A percentile compares a stretch with the other conserved stretches of the same genome.
These are phyloP conservation scores for Corchorus capsularis DNA, from an alignment of 345 rosid genomes.

Conservation along the genomic window DNA sequence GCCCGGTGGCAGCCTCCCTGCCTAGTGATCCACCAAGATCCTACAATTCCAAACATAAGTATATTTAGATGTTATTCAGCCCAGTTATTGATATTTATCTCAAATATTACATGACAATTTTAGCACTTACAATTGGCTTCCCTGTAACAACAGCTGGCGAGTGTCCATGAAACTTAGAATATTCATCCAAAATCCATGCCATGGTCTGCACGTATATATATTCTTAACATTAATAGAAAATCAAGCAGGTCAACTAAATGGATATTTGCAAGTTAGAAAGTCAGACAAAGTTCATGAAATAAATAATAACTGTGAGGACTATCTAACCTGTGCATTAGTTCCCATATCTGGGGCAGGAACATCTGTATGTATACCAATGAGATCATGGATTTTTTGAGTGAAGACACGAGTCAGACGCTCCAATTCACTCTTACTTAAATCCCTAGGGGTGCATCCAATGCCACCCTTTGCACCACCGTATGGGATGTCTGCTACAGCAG, in stretches of 20 bases:
- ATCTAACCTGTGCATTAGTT: constrained; percentile 74
- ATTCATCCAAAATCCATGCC: constrained; percentile 98
- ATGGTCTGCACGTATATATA: constrained; percentile 54
- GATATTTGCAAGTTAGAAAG: not conserved
- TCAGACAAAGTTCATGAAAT: not conserved
- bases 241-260: not conserved
- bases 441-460: constrained; percentile 78
- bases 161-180: constrained; percentile 95
- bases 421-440: constrained; percentile 65
- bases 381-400: constrained; percentile 97
- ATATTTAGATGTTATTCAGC: not conserved
- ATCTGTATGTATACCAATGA: constrained; percentile 85
- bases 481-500: constrained; percentile 93
- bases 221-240: not conserved
- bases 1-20: constrained; percentile 98
- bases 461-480: constrained; percentile 99
- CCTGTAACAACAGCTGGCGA: constrained; percentile 96
- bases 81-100: constrained; percentile 1
- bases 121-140: constrained; percentile 72
- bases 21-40: constrained; percentile 99
- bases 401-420: constrained; percentile 95
- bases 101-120: constrained; percentile 6
- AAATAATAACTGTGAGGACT: not conserved
- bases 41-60: constrained; percentile 38
- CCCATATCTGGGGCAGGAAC: constrained; percentile 99